Evolutionary conservation across 768 basidiomycete genomes (phyloP).

Genomic region (Trametes elegans): DNA sequence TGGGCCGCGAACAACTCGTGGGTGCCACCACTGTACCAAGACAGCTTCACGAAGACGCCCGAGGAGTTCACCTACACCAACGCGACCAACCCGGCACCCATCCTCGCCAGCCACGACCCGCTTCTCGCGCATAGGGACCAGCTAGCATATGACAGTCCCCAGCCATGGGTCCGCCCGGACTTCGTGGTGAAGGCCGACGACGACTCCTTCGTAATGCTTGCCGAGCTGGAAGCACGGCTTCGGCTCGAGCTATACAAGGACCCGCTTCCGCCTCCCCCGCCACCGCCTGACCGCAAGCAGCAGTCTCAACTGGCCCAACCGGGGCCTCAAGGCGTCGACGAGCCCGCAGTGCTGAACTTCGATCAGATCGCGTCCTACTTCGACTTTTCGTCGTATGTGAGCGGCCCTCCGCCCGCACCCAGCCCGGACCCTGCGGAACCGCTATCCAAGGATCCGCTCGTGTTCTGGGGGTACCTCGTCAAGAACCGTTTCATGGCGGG

Average conservation of each 20-base stretch:
- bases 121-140: constrained; percentile 51
- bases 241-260: constrained; percentile 65
- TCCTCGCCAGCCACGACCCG: constrained; percentile 75
- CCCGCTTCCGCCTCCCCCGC: constrained; percentile 13
- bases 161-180: constrained; percentile 82
- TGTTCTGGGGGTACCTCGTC: constrained; percentile 90
- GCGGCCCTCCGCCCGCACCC: constrained; percentile 3
- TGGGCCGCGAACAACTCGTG: constrained; percentile 92
- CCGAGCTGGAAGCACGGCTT: constrained; percentile 88
- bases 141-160: constrained; percentile 36
- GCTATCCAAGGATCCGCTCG: constrained; percentile 54
- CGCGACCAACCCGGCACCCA: constrained; percentile 49
- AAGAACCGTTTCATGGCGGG: constrained; percentile 95
- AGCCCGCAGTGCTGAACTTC: constrained; percentile 5
- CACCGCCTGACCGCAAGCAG: not conserved
- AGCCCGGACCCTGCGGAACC: constrained; percentile 12
- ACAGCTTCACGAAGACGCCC: constrained; percentile 40
- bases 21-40: constrained; percentile 75
- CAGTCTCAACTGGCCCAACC: not conserved
- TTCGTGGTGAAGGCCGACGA: constrained; percentile 95
- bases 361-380: constrained; percentile 3
- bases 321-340: not conserved
- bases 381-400: constrained; percentile 1
- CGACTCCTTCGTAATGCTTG: constrained; percentile 92
- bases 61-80: constrained; percentile 68